These are phyloP conservation scores for Rheum nobile DNA, from an alignment of 148 eudicot genomes.

Conservation along the genomic window DNA sequence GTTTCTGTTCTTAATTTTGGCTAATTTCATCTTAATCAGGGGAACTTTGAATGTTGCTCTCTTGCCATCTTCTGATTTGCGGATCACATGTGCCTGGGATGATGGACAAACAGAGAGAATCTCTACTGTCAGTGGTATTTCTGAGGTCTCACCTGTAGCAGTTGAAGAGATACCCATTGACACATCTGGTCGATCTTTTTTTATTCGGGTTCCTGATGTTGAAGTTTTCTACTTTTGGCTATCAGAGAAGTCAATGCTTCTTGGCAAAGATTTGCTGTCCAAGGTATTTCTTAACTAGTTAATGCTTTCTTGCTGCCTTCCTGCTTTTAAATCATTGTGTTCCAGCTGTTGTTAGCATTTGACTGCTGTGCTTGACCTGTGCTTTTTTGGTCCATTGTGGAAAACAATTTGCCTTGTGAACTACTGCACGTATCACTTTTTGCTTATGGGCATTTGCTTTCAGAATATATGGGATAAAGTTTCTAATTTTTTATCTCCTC, in stretches of 20 bases:
- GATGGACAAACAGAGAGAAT: slow-evolving; percentile 60
- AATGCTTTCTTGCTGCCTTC: background rate
- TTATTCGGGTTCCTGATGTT: slow-evolving; percentile 30
- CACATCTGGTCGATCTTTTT: slow-evolving; percentile 73
- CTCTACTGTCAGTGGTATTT: slow-evolving; percentile 33
- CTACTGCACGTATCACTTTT: background rate
- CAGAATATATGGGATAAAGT: background rate
- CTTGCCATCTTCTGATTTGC: slow-evolving; percentile 76
- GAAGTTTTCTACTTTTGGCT: slow-evolving; percentile 70
- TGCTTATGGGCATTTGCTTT: too few species aligned
- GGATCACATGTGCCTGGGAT: slow-evolving; percentile 68
- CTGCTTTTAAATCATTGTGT: background rate
- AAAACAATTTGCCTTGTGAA: background rate
- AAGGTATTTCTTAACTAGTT: slow-evolving; percentile 43
- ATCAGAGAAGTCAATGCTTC: slow-evolving; percentile 67
- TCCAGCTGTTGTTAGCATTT: background rate
- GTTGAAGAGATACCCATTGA: slow-evolving; percentile 64
- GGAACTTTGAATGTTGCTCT: slow-evolving; percentile 70
- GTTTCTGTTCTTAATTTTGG: slow-evolving; percentile 5
- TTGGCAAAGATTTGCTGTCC: slow-evolving; percentile 63
- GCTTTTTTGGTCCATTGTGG: background rate
- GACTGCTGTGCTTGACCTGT: too few species aligned
- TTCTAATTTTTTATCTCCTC: background rate
- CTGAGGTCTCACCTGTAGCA: slow-evolving; percentile 32
- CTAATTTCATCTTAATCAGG: slow-evolving; percentile 25